phyloP scores from a whole-genome alignment of 179 eudicot species.

The Carnegiea gigantea region DNA sequence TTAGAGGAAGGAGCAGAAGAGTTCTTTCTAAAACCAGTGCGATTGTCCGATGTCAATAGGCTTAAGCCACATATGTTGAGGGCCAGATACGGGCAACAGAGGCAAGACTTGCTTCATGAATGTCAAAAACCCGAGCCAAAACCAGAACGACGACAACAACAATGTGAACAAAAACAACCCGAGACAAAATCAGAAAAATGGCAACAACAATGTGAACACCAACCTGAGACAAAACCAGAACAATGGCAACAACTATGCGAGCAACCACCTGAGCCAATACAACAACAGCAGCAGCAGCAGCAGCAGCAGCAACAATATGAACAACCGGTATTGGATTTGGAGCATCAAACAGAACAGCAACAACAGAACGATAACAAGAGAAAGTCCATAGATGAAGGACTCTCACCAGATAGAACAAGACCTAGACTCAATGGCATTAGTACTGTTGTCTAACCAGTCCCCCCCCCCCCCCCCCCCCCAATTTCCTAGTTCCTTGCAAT shows the following conservation, averaged over 20 bases:
- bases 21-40: slow-evolving; percentile 85
- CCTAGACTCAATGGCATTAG: slow-evolving; percentile 67
- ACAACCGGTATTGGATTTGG: slow-evolving; percentile 37
- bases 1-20: slow-evolving; percentile 96
- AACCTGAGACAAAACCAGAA: slow-evolving; percentile 11
- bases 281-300: slow-evolving; percentile 14
- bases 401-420: slow-evolving; percentile 71
- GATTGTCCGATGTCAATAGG: slow-evolving; percentile 67
- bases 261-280: not conserved
- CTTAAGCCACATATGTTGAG: slow-evolving; percentile 80
- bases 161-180: slow-evolving; percentile 9
- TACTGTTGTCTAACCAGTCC: slow-evolving; percentile 39
- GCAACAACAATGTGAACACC: slow-evolving; percentile 18
- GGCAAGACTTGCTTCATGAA: slow-evolving; percentile 35
- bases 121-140: slow-evolving; percentile 21
- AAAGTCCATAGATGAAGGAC: slow-evolving; percentile 65
- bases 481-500: slow-evolving; percentile 8
- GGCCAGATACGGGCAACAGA: slow-evolving; percentile 48
- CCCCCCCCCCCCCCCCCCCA: no score
- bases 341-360: slow-evolving; percentile 30
- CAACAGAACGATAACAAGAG: slow-evolving; percentile 52
- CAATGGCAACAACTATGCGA: slow-evolving; percentile 12
- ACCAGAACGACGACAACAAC: slow-evolving; percentile 12
- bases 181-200: slow-evolving; percentile 12
- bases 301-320: not conserved